These are phyloP conservation scores for Theobroma grandiflorum DNA, from an alignment of 441 rosid genomes.

Conservation along the genomic window DNA sequence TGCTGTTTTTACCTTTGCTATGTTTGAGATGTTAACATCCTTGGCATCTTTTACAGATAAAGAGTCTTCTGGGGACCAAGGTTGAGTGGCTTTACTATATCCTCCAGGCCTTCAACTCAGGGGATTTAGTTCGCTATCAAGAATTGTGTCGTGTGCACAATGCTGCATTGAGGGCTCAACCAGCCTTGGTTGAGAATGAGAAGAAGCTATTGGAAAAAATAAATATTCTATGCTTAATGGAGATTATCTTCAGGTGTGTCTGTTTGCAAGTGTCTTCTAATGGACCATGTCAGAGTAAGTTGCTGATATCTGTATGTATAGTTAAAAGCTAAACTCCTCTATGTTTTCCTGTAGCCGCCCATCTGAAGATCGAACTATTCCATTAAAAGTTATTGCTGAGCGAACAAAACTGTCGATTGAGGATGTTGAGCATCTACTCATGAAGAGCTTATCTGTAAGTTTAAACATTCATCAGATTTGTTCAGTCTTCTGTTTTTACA, in stretches of 20 bases:
- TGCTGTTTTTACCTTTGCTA: slow-evolving; percentile 8
- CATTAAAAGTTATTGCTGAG: slow-evolving; percentile 78
- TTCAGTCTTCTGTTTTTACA: background rate
- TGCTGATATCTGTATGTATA: background rate
- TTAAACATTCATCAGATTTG: background rate
- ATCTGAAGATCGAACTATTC: slow-evolving; percentile 92
- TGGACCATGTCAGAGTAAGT: background rate
- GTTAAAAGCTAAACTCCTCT: slow-evolving; percentile 14
- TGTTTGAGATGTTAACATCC: slow-evolving; percentile 22
- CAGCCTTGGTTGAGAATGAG: slow-evolving; percentile 91
- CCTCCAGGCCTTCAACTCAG: slow-evolving; percentile 90
- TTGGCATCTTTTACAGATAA: slow-evolving; percentile 58
- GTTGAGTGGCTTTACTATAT: slow-evolving; percentile 97
- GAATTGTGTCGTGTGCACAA: slow-evolving; percentile 86
- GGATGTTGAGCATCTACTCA: slow-evolving; percentile 96
- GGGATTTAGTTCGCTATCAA: slow-evolving; percentile 86
- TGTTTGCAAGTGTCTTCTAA: slow-evolving; percentile 20
- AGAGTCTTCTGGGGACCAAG: slow-evolving; percentile 82
- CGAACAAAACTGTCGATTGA: slow-evolving; percentile 81
- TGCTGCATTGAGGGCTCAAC: slow-evolving; percentile 85
- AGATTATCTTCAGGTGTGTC: slow-evolving; percentile 90
- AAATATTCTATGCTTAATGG: slow-evolving; percentile 96
- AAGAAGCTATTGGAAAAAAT: slow-evolving; percentile 90
- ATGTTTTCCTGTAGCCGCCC: slow-evolving; percentile 71
- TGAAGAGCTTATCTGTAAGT: slow-evolving; percentile 96